Evolutionary conservation across 2,329 filamentous ascomycete genomes (phyloP), one percentile per base, ranked within the genome.

Genomic region (Pyrenophora teres): DNA sequence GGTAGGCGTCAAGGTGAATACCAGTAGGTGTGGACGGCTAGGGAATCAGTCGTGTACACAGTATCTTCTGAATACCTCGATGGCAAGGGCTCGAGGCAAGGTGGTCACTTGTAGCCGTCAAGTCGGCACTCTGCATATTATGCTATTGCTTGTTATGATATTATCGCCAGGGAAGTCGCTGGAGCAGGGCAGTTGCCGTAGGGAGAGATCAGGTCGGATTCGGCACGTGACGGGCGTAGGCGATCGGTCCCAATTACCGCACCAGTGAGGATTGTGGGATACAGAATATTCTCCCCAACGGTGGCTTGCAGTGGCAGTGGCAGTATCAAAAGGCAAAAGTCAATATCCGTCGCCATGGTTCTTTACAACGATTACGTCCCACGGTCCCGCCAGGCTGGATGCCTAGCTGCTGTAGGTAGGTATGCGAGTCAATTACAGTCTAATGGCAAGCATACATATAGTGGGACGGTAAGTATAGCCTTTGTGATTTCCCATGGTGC

Each of bases 371-470:
- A 47, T 42, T 39, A 54, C 41, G 56, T 53, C 40, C 40, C 37
- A 42, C 33, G 5, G 40, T 56, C 31, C 60, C 59, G 53, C 38
- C 44, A 38, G 51, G 18, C 32, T 57, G 52, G 56, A 39, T 12
- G 16, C 15, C 45, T 40, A 48, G 50, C n/a, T 38, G 7, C 16
- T 27, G 38, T 21, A 2, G 5, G 19, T 56, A 21, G 5, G 19
- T 56, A 52, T 21, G 51, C 46, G 53, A 56, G 41, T 55, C 40
- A 54, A 54, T 56, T 51, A 42, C 41, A 43, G 40, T n/a, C 25
- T 40, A 16, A 43, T 45, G 32, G 15, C 10, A 23, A 30, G 27
- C 9, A 12, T 30, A 30, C 9, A 12, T 30, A 30, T 40, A 39
- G 36, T 18, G 40, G 36, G 9, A 16, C n/a, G n/a, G n/a, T 23